Evolutionary conservation across 2,329 filamentous ascomycete species (phyloP).

Genomic region (Myriosclerotinia scirpicola): DNA sequence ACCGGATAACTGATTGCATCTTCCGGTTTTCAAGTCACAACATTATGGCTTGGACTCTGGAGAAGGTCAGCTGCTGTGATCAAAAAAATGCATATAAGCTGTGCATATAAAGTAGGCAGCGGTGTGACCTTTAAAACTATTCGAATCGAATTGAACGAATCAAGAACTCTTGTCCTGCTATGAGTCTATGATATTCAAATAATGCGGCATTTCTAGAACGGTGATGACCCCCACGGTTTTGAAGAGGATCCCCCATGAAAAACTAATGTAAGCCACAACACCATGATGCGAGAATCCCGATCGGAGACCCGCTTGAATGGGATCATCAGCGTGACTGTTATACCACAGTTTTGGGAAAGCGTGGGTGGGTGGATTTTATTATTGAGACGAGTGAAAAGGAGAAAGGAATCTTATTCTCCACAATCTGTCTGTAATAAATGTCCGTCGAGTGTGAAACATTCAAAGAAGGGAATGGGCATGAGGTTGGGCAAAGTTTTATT

Average conservation of each 20-base stretch:
- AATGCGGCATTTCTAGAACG: conserved; percentile 2
- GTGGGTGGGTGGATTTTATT: not conserved
- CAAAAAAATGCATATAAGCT: conserved; percentile 14
- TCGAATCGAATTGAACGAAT: not conserved
- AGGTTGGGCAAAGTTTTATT: not conserved
- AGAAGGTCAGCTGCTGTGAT: conserved; percentile 18
- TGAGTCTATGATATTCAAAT: too few relatives aligned
- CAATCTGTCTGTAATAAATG: not conserved
- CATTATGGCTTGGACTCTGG: not conserved
- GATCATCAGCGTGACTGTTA: conserved; percentile 12
- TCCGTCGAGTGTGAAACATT: not conserved
- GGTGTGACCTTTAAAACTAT: not conserved
- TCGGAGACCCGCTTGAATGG: conserved; percentile 5
- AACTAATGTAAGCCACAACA: conserved; percentile 19
- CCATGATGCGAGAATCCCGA: conserved; percentile 19
- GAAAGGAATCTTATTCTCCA: conserved; percentile 3
- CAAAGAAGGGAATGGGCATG: not conserved
- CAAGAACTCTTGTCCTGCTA: too few relatives aligned
- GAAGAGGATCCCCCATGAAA: conserved; percentile 5
- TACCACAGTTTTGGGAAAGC: conserved; percentile 13
- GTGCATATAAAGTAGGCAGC: not conserved
- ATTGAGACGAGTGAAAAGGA: conserved; percentile 3
- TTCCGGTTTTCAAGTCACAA: conserved; percentile 16
- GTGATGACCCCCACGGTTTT: conserved; percentile 17
- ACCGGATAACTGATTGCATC: conserved; percentile 10